Evolutionary conservation across 305 asterid species (phyloP), one percentile per base, ranked within the genome.

Genomic region (Ilex paraguariensis): DNA sequence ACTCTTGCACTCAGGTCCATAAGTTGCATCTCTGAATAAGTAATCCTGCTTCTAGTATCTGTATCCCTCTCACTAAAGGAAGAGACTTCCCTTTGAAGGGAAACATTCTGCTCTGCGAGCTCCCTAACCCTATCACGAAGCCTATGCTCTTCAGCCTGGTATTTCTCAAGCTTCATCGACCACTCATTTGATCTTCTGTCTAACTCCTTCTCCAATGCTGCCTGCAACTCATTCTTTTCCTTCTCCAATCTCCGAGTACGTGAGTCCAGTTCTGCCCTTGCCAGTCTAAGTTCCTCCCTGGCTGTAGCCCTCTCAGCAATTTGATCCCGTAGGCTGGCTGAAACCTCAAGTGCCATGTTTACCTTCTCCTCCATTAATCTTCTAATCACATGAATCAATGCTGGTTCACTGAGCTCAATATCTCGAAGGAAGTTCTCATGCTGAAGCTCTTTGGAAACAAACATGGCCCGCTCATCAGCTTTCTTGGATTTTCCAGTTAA

Each of bases 61-160:
- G 73, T 65, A 66, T 88, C 98, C 73, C 68, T 85, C 72, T 88
- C 99, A 56, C 77, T 67, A 52, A 79, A 81, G 49, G 90, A 79
- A 62, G 84, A 85, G 69, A 88, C 84, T 78, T 94, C 98, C 75
- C 88, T 82, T 78, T 91, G 98, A 62, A 94, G 93, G 63, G 73
- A 74, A 60, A 94, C 99, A 69, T 94, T 94, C 76, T 86, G 99
- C 76, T 94, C 99, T 51, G 98, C 99, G 36, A 94, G 84, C 71
- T 94, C 95, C 64, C 96, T 76, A 60, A 88, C 91, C 83, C 98
- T 83, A 70, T 94, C 99, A 42, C 98, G 84, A 68, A 91, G 98
- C 79, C 95, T 82, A 50, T 84, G 90, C 71, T 94, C 99, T 81
- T 87, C 98, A 39, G 79, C 68, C 75, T 88, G 91, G 71, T 88